Percentiles rank a stretch among this genome's conserved stretches.
phyloP scores from a whole-genome alignment of 2,329 filamentous ascomycete species.

The Arthrobotrys iridis region DNA sequence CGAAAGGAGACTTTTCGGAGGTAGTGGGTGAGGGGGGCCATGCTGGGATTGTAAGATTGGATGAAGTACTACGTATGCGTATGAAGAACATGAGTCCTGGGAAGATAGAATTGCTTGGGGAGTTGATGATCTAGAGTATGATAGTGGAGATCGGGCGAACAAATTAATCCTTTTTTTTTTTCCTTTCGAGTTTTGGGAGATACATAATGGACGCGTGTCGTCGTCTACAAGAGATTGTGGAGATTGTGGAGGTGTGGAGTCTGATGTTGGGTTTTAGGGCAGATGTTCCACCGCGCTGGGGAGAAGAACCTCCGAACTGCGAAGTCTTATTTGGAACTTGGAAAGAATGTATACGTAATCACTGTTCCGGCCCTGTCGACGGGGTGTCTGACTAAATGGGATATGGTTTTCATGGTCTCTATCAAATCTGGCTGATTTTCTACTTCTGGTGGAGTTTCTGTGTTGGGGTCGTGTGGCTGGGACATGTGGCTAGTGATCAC shows the following conservation, averaged over 20 bases:
- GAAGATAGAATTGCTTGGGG: too few species aligned
- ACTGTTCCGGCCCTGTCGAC: background rate
- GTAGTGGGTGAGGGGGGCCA: slow-evolving; percentile 5
- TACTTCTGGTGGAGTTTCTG: slow-evolving; percentile 15
- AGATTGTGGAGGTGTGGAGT: background rate
- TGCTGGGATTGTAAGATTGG: slow-evolving; percentile 23
- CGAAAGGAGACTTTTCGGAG: slow-evolving; percentile 55
- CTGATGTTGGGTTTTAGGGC: slow-evolving; percentile 1
- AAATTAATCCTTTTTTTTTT: slow-evolving; percentile 1
- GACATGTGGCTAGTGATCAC: background rate
- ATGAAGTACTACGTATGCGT: background rate
- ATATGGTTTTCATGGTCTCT: too few species aligned
- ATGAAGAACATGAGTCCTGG: background rate
- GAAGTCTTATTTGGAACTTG: slow-evolving; percentile 7
- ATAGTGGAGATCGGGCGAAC: background rate
- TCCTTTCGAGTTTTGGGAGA: background rate
- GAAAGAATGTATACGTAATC: slow-evolving; percentile 3
- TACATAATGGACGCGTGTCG: background rate
- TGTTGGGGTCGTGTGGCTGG: background rate
- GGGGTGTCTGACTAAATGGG: background rate
- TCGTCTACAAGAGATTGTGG: background rate
- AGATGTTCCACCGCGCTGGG: background rate
- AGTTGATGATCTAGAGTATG: background rate
- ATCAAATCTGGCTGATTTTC: too few species aligned
- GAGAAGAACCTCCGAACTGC: slow-evolving; percentile 28